Conservation (phyloP, 192 early-diverging fungal species). For the Backusella sp. region DNA sequence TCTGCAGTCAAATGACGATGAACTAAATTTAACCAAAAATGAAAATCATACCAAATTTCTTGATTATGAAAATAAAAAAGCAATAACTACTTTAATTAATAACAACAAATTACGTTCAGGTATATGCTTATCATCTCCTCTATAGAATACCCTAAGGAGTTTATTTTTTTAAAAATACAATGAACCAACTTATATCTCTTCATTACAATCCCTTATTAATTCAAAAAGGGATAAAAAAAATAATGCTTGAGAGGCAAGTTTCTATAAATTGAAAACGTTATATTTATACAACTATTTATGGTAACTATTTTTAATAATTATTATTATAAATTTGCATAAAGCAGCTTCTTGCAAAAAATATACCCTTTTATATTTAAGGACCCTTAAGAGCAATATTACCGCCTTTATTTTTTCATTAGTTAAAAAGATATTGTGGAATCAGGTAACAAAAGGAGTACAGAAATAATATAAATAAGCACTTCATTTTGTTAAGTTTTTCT, state of each 20-base stretch:
- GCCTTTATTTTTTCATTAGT: slow-evolving; percentile 1
- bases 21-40: slow-evolving; percentile 1
- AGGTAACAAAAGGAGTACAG: background rate
- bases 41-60: background rate
- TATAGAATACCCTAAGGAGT: background rate
- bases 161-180: background rate
- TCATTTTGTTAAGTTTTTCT: background rate
- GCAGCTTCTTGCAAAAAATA: background rate
- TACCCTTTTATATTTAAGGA: background rate
- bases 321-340: background rate
- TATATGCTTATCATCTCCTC: background rate
- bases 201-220: background rate
- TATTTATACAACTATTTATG: background rate
- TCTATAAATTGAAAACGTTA: slow-evolving; percentile 7
- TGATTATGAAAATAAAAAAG: slow-evolving; percentile 1
- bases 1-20: background rate
- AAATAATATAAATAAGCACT: background rate
- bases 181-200: background rate
- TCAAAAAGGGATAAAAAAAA: background rate
- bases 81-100: slow-evolving; percentile 1
- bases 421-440: background rate
- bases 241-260: background rate
- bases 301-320: background rate
- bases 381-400: background rate
- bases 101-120: background rate